phyloP scores from a whole-genome alignment of 1,139 yeast species.

The Hemisphaericaspora xylanilytica region DNA sequence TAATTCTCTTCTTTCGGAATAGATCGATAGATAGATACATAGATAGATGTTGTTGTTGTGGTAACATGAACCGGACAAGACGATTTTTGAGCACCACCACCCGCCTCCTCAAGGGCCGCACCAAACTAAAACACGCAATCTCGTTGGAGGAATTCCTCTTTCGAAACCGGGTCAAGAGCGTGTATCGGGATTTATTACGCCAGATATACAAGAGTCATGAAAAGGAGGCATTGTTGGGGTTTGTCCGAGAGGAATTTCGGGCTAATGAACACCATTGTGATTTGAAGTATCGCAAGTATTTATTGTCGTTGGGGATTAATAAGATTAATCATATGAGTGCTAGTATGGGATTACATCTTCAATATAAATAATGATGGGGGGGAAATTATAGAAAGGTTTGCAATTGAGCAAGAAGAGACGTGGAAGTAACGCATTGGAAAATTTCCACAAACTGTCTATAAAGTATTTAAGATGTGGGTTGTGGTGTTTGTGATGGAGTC shows the following conservation, averaged over 20 bases:
- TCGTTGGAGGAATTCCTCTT: conserved; percentile 45
- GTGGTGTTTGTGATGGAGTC: conserved; percentile 18
- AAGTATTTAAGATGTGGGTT: conserved; percentile 13
- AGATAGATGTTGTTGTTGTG: too few species aligned
- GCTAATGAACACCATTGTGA: conserved; percentile 27
- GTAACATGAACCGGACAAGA: not conserved
- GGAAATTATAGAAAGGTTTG: too few species aligned
- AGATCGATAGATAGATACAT: too few species aligned
- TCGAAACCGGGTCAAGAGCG: conserved; percentile 30
- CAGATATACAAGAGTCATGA: conserved; percentile 39
- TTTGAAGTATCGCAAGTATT: conserved; percentile 37
- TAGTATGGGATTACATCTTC: conserved; percentile 20
- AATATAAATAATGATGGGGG: conserved; percentile 1
- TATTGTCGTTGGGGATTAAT: conserved; percentile 35
- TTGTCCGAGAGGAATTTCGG: conserved; percentile 36
- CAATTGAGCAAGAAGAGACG: too few species aligned
- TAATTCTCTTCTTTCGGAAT: too few species aligned
- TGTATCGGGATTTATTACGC: conserved; percentile 35
- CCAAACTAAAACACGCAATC: conserved; percentile 15
- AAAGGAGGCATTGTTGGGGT: conserved; percentile 31
- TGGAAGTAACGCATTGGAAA: too few species aligned
- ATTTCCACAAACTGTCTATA: conserved; percentile 6
- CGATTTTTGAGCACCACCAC: not conserved
- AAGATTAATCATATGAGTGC: conserved; percentile 28
- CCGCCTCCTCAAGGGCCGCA: not conserved